A percentile compares a stretch with the other conserved stretches of the same genome.
Conservation (phyloP, 106 monocot genomes). For the Dendrobium huoshanense region DNA sequence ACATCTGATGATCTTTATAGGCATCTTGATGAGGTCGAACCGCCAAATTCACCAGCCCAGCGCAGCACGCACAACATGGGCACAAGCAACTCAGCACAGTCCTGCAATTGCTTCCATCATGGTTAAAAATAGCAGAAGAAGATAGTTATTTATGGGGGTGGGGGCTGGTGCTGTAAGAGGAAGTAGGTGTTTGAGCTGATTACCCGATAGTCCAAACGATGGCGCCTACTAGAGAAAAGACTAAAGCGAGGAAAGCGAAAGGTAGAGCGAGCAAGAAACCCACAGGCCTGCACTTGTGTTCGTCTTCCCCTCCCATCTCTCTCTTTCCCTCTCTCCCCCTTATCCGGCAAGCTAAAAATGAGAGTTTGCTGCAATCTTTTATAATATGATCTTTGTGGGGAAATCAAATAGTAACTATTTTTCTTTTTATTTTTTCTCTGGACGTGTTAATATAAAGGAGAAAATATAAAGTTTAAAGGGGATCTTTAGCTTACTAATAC, state of each 20-base stretch:
- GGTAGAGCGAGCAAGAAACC: slow-evolving; percentile 67
- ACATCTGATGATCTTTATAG: slow-evolving; percentile 8
- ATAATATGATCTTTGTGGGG: no score
- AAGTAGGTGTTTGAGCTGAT: background rate
- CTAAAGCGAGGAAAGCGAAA: slow-evolving; percentile 49
- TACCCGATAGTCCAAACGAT: slow-evolving; percentile 61
- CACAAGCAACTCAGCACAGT: slow-evolving; percentile 12
- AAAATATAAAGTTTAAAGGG: no score
- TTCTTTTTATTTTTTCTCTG: no score
- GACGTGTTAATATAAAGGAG: no score
- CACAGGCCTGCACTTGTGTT: slow-evolving; percentile 61
- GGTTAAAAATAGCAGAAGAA: background rate
- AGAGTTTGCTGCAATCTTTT: no score
- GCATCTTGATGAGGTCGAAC: slow-evolving; percentile 11
- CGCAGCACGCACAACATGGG: slow-evolving; percentile 16
- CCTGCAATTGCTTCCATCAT: slow-evolving; percentile 3
- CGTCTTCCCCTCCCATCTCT: slow-evolving; percentile 18
- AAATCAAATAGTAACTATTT: no score
- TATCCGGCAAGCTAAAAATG: no score
- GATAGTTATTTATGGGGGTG: no score
- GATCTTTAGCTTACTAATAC: no score
- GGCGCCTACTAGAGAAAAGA: slow-evolving; percentile 41
- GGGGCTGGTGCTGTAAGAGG: background rate
- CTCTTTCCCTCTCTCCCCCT: slow-evolving; percentile 1
- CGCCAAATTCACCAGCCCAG: slow-evolving; percentile 13